Conservation (phyloP, 2,329 filamentous ascomycete species). For the Neofusicoccum laricinum region DNA sequence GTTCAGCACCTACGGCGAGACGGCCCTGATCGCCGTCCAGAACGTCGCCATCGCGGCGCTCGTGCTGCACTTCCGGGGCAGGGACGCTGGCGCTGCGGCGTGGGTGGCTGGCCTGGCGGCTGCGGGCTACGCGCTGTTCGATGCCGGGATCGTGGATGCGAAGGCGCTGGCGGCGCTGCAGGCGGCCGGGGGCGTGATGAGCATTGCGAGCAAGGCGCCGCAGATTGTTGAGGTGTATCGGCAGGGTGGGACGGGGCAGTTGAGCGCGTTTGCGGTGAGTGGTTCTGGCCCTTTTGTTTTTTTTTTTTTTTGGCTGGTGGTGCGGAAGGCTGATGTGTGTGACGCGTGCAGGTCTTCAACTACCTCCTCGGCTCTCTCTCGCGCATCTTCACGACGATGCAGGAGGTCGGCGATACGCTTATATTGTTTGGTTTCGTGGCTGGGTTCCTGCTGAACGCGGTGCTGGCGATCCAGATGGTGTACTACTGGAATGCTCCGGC, state of each 20-base stretch:
- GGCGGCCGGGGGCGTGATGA: conserved; percentile 76
- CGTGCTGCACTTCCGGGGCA: conserved; percentile 79
- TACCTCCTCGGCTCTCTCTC: conserved; percentile 90
- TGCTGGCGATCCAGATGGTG: conserved; percentile 85
- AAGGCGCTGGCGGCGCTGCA: conserved; percentile 71
- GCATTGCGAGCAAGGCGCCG: conserved; percentile 87
- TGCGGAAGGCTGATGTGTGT: conserved; percentile 12
- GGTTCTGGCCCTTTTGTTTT: not conserved
- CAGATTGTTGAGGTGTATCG: conserved; percentile 86
- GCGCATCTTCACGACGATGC: conserved; percentile 94
- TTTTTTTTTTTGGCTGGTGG: not conserved
- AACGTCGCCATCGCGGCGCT: conserved; percentile 86
- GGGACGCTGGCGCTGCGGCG: conserved; percentile 64
- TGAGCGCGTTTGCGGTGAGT: conserved; percentile 92
- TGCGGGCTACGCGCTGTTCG: conserved; percentile 68
- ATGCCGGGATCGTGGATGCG: conserved; percentile 61
- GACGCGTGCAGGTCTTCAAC: conserved; percentile 77
- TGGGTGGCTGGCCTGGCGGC: conserved; percentile 76
- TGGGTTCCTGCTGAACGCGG: conserved; percentile 82
- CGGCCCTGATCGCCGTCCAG: conserved; percentile 84
- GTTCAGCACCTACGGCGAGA: conserved; percentile 96
- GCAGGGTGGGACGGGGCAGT: conserved; percentile 86
- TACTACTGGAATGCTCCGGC: conserved; percentile 84
- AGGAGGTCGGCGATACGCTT: conserved; percentile 94
- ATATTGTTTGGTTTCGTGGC: conserved; percentile 94